Percentiles rank a stretch among this genome's conserved stretches.
Conservation (phyloP, 176 grass and related monocot genomes). For the Carex kokanica region DNA sequence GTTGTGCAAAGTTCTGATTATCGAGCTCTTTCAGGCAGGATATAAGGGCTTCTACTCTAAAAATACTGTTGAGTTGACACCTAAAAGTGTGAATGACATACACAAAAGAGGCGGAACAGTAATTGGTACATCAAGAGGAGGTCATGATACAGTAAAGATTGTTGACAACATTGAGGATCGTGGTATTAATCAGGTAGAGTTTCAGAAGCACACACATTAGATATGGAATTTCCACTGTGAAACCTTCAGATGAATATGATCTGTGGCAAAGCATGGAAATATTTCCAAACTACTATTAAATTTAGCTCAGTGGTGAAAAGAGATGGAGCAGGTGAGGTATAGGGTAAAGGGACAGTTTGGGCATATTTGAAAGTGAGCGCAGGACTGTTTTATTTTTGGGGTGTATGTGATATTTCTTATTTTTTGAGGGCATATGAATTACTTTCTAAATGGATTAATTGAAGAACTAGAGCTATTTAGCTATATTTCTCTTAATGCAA, state of each 20-base stretch:
- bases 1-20: constrained; percentile 1
- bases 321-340: neutral
- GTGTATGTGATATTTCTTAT: neutral
- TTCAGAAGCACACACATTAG: neutral
- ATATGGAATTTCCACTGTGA: neutral
- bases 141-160: constrained; percentile 89
- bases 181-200: constrained; percentile 89
- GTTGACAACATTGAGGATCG: constrained; percentile 96
- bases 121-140: constrained; percentile 90
- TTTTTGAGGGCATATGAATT: neutral
- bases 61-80: constrained; percentile 79
- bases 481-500: neutral
- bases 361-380: neutral
- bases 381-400: neutral
- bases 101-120: constrained; percentile 91
- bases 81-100: constrained; percentile 92
- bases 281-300: neutral
- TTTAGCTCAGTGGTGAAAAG: neutral
- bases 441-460: neutral
- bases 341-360: neutral
- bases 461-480: neutral
- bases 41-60: constrained; percentile 96
- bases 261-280: neutral
- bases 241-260: neutral
- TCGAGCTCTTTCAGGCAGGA: constrained; percentile 55